Base-by-base conservation (phyloP, 192 early-diverging fungal genomes). In the Backusella macrospora region DNA sequence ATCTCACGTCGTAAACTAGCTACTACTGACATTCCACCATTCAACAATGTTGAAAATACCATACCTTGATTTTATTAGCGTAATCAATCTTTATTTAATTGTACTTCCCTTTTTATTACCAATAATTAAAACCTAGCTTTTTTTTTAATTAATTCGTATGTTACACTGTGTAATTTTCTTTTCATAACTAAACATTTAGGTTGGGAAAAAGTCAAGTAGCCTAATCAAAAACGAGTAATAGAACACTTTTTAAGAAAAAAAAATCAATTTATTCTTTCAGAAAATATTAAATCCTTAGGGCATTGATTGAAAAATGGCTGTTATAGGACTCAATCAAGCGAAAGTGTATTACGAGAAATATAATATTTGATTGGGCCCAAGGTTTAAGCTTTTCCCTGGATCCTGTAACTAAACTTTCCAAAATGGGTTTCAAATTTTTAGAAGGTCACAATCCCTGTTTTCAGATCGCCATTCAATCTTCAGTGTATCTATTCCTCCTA, bases 341-440 rank as follows among this genome's bases (percentile, higher is more conserved):
- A 21, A 59, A 23, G 2, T n/a, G 12, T 59, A 3, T 4, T 12
- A 59, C 26, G 21, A 26, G 26, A 12, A 59, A 23, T 12, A 13
- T 23, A 13, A 59, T 59, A 1, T 12, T 26, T 59, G 52, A 59
- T 59, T 23, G 52, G 52, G 2, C 21, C 21, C 21, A 10, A 23
- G 13, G 52, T 59, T 59, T 59, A 59, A 59, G 52, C 52, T 59
- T 59, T 59, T 14, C 10, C 48, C 13, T 59, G 52, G 10, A 5
- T 5, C n/a, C 45, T 46, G 45, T 18, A 26, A 23, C 13, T 23
- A 23, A 23, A 59, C 26, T 59, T 59, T 59, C 52, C 52, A 59
- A 59, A 59, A 59, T 59, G 52, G 52, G 52, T 23, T 59, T 59
- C 26, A 59, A 59, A 59, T 59, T 26, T 26, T 59, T 59, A 59